Evolutionary conservation across 306 rosid species (phyloP).

Genomic region (Rosa lucieae): DNA sequence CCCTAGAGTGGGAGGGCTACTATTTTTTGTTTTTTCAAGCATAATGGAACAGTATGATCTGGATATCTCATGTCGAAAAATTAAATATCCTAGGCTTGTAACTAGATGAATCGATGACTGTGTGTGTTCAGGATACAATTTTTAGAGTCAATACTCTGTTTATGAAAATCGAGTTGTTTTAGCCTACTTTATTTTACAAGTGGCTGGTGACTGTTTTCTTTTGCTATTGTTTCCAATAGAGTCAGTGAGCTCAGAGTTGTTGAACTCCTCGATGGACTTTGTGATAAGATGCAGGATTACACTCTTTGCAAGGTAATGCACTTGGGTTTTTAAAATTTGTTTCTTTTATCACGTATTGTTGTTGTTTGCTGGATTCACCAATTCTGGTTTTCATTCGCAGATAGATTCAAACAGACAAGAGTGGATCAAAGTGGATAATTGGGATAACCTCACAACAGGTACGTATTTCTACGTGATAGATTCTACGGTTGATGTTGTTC

Average conservation of each 20-base stretch:
- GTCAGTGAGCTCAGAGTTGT: slow-evolving; percentile 87
- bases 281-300: slow-evolving; percentile 96
- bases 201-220: slow-evolving; percentile 7
- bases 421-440: slow-evolving; percentile 79
- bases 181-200: background rate
- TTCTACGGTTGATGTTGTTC: background rate
- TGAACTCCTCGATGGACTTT: slow-evolving; percentile 92
- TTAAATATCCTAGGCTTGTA: background rate
- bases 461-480: slow-evolving; percentile 28
- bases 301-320: slow-evolving; percentile 58
- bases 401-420: slow-evolving; percentile 37
- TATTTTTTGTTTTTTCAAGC: background rate
- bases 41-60: background rate
- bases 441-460: slow-evolving; percentile 73
- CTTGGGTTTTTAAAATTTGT: background rate
- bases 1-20: background rate
- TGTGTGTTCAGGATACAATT: background rate
- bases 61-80: background rate
- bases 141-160: background rate
- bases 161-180: slow-evolving; percentile 18
- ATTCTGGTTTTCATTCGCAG: slow-evolving; percentile 43
- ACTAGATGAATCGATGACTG: background rate
- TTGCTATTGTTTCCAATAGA: slow-evolving; percentile 39
- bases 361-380: background rate
- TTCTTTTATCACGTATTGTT: background rate